These are phyloP conservation scores for Cichorium intybus DNA, from an alignment of 140 eudicot species.

Conservation along the genomic window DNA sequence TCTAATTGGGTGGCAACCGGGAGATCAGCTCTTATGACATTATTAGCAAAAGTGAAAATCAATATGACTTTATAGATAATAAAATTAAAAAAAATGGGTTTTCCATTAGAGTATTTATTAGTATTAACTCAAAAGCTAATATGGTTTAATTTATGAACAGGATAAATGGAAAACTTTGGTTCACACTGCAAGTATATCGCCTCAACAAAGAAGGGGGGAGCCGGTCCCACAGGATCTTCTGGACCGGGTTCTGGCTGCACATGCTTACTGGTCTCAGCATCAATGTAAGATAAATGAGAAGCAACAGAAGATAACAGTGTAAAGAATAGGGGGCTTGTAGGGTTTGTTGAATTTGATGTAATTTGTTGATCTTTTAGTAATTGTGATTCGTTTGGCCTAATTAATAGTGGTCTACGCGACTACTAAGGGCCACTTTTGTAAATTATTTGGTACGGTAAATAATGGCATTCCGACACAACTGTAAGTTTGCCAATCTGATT, in stretches of 20 bases:
- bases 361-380: conserved; percentile 15
- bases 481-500: conserved; percentile 31
- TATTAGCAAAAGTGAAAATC: too few relatives aligned
- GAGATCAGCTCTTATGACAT: too few relatives aligned
- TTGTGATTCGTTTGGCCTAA: conserved; percentile 24
- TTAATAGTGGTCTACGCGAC: too few relatives aligned
- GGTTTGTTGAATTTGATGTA: conserved; percentile 24
- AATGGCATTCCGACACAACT: conserved; percentile 33
- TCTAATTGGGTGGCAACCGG: too few relatives aligned
- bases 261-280: conserved; percentile 85
- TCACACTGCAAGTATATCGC: conserved; percentile 93
- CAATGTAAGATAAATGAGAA: conserved; percentile 71
- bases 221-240: conserved; percentile 91
- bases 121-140: neutral
- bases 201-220: conserved; percentile 97
- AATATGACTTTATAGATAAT: too few relatives aligned
- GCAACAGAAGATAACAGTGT: conserved; percentile 31
- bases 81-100: neutral
- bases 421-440: conserved; percentile 14
- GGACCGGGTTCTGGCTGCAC: conserved; percentile 87
- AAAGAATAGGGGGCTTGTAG: neutral
- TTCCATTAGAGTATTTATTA: too few relatives aligned
- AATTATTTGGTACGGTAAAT: conserved; percentile 33
- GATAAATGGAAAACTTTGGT: conserved; percentile 99
- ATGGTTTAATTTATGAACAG: conserved; percentile 32